Evolutionary conservation across 306 rosid genomes (phyloP).

Genomic region (Begonia masoniana): DNA sequence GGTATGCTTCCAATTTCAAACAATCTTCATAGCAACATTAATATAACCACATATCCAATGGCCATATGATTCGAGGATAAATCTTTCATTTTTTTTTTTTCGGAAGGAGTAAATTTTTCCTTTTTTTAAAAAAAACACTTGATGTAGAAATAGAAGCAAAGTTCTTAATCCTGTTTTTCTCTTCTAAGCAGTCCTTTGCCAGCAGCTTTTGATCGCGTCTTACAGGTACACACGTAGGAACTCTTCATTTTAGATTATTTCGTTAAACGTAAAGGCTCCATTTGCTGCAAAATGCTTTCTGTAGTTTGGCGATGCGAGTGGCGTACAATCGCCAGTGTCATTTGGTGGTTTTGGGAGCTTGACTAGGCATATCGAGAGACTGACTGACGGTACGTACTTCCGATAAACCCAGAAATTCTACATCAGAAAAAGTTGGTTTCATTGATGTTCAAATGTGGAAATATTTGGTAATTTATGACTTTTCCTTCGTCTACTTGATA

Average conservation of each 20-base stretch:
- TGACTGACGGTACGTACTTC: slow-evolving; percentile 39
- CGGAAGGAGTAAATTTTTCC: no score
- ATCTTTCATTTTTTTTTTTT: no score
- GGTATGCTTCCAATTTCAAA: slow-evolving; percentile 24
- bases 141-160: no score
- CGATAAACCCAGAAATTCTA: not conserved
- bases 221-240: slow-evolving; percentile 39
- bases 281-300: slow-evolving; percentile 10
- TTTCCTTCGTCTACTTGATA: not conserved
- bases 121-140: no score
- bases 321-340: slow-evolving; percentile 90
- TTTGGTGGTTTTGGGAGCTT: slow-evolving; percentile 95
- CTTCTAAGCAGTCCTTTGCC: slow-evolving; percentile 54
- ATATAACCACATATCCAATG: no score
- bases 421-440: no score
- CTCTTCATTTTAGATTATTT: no score
- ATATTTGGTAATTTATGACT: no score
- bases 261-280: no score
- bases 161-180: no score
- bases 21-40: not conserved
- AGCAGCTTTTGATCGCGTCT: slow-evolving; percentile 69
- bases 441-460: no score
- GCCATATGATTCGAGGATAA: no score
- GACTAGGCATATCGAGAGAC: slow-evolving; percentile 85
- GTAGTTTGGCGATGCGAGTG: slow-evolving; percentile 96